Conservation (phyloP, 768 basidiomycete species). For the Lentinula boryana region DNA sequence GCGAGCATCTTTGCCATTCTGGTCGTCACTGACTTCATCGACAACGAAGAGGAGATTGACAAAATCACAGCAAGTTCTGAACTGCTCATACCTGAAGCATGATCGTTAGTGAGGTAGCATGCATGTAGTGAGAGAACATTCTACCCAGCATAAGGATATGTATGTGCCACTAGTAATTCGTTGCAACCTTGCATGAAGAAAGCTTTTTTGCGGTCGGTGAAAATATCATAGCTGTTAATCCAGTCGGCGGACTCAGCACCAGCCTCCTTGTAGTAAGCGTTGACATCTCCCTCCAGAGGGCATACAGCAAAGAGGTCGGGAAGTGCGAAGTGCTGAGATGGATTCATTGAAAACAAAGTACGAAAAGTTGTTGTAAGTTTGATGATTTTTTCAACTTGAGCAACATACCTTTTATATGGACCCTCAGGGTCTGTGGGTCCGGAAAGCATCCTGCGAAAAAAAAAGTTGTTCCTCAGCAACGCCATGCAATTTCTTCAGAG, state of each 20-base stretch:
- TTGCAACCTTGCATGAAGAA: constrained; percentile 58
- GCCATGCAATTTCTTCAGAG: neutral
- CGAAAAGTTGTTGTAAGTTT: neutral
- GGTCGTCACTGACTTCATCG: constrained; percentile 67
- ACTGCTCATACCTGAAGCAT: neutral
- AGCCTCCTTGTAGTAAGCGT: constrained; percentile 51
- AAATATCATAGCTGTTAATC: constrained; percentile 55
- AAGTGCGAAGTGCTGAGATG: constrained; percentile 36
- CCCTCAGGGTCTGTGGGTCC: neutral
- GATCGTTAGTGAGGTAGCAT: neutral
- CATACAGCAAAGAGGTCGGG: constrained; percentile 50
- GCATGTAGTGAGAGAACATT: constrained; percentile 49
- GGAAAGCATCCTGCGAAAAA: neutral
- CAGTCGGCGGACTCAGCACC: constrained; percentile 54
- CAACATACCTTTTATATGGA: neutral
- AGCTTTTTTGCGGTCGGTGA: constrained; percentile 55
- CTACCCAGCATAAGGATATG: constrained; percentile 52
- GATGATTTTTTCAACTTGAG: neutral
- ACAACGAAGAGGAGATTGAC: constrained; percentile 61
- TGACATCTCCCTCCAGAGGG: constrained; percentile 41
- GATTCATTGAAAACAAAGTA: neutral
- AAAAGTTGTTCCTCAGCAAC: neutral
- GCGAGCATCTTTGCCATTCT: constrained; percentile 48
- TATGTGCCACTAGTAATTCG: constrained; percentile 56
- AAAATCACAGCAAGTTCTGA: constrained; percentile 17